phyloP scores from a whole-genome alignment of 768 basidiomycete species.

The Lentinula aciculospora region DNA sequence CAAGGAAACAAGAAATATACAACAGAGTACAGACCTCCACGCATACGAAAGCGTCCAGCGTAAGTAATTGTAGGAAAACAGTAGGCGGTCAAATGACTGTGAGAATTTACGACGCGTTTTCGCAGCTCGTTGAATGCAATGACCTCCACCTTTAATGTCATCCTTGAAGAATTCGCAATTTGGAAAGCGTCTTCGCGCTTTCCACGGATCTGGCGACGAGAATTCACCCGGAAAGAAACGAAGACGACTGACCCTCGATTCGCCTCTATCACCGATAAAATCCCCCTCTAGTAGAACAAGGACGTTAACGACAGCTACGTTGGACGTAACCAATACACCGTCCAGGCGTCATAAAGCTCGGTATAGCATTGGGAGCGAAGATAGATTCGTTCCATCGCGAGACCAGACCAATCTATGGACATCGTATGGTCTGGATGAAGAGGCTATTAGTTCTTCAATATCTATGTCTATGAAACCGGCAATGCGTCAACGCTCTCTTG shows the following conservation, averaged over 20 bases:
- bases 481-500: constrained; percentile 15
- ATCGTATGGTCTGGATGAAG: constrained; percentile 55
- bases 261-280: constrained; percentile 29
- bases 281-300: constrained; percentile 52
- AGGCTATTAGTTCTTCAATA: constrained; percentile 46
- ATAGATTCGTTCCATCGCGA: constrained; percentile 61
- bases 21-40: too few relatives aligned
- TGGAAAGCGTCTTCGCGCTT: constrained; percentile 72
- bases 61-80: too few relatives aligned
- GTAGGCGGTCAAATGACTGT: neutral
- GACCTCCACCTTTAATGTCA: constrained; percentile 41
- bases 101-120: neutral
- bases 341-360: constrained; percentile 11
- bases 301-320: constrained; percentile 40
- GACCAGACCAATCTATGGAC: constrained; percentile 58
- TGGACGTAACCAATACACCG: constrained; percentile 24
- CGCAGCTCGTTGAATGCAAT: neutral
- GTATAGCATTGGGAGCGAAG: constrained; percentile 40
- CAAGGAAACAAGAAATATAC: too few relatives aligned
- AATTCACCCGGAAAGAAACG: constrained; percentile 44
- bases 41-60: too few relatives aligned
- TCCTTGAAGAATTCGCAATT: constrained; percentile 81
- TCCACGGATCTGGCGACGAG: constrained; percentile 56
- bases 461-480: constrained; percentile 18
- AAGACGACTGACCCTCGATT: constrained; percentile 40